A percentile compares a stretch with the other conserved stretches of the same genome.
Evolutionary conservation across 108 stramenopile genomes (phyloP).

Genomic region (Nitzschia sp.): DNA sequence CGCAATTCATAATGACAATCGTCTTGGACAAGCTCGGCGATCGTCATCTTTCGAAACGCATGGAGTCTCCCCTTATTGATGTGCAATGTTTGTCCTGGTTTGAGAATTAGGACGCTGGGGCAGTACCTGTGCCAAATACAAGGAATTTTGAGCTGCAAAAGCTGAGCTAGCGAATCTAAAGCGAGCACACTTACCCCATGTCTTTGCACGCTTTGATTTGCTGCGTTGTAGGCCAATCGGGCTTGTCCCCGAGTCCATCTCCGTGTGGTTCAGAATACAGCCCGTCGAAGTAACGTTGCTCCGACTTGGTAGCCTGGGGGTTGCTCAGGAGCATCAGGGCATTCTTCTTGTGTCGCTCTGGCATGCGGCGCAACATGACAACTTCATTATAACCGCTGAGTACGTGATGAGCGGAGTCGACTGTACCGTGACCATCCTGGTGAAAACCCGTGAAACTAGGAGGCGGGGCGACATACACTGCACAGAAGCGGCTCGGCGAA

Average conservation of each 20-base stretch:
- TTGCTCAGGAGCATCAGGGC: slow-evolving; percentile 44
- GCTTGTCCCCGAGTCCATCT: slow-evolving; percentile 51
- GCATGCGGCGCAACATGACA: slow-evolving; percentile 76
- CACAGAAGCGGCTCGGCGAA: not conserved
- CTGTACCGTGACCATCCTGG: slow-evolving; percentile 88
- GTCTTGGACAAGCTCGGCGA: slow-evolving; percentile 37
- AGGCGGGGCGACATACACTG: slow-evolving; percentile 70
- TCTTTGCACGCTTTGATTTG: slow-evolving; percentile 59
- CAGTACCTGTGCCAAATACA: slow-evolving; percentile 57
- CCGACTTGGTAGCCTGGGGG: slow-evolving; percentile 7
- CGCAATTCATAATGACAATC: slow-evolving; percentile 73
- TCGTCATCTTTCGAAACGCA: slow-evolving; percentile 84
- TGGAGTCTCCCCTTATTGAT: slow-evolving; percentile 91
- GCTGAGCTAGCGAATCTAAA: not conserved
- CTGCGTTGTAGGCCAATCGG: slow-evolving; percentile 61
- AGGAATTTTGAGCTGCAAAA: slow-evolving; percentile 1
- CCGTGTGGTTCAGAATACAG: slow-evolving; percentile 74
- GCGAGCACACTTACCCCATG: slow-evolving; percentile 65
- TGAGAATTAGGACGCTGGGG: slow-evolving; percentile 83
- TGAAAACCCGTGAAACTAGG: slow-evolving; percentile 80
- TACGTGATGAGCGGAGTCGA: slow-evolving; percentile 83
- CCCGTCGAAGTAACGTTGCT: slow-evolving; percentile 39
- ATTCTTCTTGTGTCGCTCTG: slow-evolving; percentile 71
- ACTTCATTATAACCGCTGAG: slow-evolving; percentile 84
- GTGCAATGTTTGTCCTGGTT: slow-evolving; percentile 85